Evolutionary conservation across 2,329 filamentous ascomycete species (phyloP), one percentile per base, ranked within the genome.

Genomic region (Beauveria pseudobassiana): DNA sequence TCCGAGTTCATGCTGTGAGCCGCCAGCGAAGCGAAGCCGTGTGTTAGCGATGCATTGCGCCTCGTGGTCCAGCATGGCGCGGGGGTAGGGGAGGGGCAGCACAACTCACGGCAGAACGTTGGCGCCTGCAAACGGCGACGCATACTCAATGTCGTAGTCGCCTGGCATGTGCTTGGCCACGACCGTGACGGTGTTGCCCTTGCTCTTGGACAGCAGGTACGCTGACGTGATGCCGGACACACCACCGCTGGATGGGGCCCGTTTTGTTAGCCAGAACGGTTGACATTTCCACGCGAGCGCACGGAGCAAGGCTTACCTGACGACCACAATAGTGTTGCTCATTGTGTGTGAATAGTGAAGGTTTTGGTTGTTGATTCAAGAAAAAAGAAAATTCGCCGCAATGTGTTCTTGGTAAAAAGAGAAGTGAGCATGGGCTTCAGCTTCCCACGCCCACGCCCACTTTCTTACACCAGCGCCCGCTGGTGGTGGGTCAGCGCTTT

Each of bases 81-180:
- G 20, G 16, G 20, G 45, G 58, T 22, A 22, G 22, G 22, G 22
- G 22, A 22, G 2, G 22, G 42, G 45, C 43, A 57, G 10, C 10
- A 12, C 30, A 26, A 78, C 86, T 64, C 69, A 90, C 87, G 89
- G 91, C 63, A 88, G 73, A 69, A 86, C 87, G 70, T 95, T 93
- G 64, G 91, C 91, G 16, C 91, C 91, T 3, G 91, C 91, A 89
- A 90, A 96, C 1, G 91, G 91, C 6, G 90, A 96, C 0, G 90
- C 87, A 73, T 96, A 97, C 78, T 96, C 89, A 67, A 93, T 88
- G 66, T 93, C 89, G 74, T 93, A 95, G 77, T 97, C 93, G 42
- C 93, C 93, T 0, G 93, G 93, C 88, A 96, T 95, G 72, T 96
- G 89, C 70, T 93, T 96, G 5, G 91, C 88, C 38, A 91, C 78